Percentiles rank a stretch among this genome's conserved stretches.
Evolutionary conservation across 78 protist genomes (phyloP).

Genomic region (Tieghemostelium lacteum): DNA sequence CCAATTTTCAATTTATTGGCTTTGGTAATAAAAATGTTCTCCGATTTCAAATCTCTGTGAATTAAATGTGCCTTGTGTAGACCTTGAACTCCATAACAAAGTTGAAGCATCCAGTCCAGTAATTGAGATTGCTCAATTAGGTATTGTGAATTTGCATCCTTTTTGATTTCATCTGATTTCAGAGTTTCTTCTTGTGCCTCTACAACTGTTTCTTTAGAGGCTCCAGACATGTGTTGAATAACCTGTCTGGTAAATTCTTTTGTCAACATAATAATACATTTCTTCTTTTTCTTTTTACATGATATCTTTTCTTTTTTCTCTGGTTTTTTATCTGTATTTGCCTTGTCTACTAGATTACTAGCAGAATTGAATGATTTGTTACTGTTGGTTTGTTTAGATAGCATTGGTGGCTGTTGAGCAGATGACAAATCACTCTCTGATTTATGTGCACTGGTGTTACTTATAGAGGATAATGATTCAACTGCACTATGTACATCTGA

Average conservation of each 20-base stretch:
- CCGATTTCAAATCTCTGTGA: constrained; percentile 56
- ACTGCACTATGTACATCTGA: background rate
- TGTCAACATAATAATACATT: constrained; percentile 23
- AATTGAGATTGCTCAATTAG: constrained; percentile 37
- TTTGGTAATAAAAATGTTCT: constrained; percentile 29
- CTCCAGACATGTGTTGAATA: background rate
- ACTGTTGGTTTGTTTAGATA: background rate
- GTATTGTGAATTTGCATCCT: background rate
- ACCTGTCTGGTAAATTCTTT: constrained; percentile 10
- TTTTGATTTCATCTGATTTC: constrained; percentile 21
- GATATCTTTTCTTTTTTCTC: background rate
- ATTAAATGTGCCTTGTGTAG: constrained; percentile 34
- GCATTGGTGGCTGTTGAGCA: background rate
- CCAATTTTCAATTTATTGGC: constrained; percentile 55
- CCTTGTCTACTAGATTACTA: background rate
- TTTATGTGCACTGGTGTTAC: background rate
- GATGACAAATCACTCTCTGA: background rate
- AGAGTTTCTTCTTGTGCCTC: background rate
- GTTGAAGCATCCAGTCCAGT: constrained; percentile 27
- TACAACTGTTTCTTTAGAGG: background rate
- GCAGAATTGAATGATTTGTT: background rate
- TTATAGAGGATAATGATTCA: background rate
- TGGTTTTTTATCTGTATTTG: background rate
- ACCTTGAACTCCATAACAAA: constrained; percentile 40
- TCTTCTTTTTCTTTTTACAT: background rate